phyloP scores from a whole-genome alignment of 2,329 filamentous ascomycete genomes.

The Cucurbitaria berberidis region DNA sequence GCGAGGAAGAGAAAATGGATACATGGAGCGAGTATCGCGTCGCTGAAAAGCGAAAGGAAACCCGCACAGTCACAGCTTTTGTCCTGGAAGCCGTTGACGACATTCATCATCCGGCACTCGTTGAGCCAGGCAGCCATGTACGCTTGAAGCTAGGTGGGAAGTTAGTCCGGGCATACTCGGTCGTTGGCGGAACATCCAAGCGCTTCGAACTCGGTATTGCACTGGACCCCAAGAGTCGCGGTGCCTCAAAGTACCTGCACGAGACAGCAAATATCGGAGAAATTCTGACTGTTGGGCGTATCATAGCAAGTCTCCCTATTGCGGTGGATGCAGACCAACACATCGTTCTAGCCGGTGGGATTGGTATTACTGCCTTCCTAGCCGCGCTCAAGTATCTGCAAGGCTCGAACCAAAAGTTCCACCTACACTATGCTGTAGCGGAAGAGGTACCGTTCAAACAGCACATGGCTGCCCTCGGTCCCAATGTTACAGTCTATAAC shows the following conservation, averaged over 20 bases:
- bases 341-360: slow-evolving; percentile 68
- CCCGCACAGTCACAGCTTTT: slow-evolving; percentile 59
- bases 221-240: slow-evolving; percentile 61
- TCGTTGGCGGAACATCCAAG: slow-evolving; percentile 59
- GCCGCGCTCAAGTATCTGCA: slow-evolving; percentile 52
- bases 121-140: slow-evolving; percentile 61
- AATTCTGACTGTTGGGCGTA: slow-evolving; percentile 57
- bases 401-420: slow-evolving; percentile 48
- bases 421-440: slow-evolving; percentile 65
- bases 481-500: slow-evolving; percentile 60
- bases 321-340: slow-evolving; percentile 61
- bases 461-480: slow-evolving; percentile 53
- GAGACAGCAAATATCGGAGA: slow-evolving; percentile 56
- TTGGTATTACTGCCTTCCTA: slow-evolving; percentile 71
- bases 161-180: slow-evolving; percentile 65
- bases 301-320: slow-evolving; percentile 58
- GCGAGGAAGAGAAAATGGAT: slow-evolving; percentile 36
- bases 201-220: slow-evolving; percentile 66
- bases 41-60: slow-evolving; percentile 59
- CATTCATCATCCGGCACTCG: slow-evolving; percentile 37
- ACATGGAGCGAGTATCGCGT: slow-evolving; percentile 52
- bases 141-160: slow-evolving; percentile 63
- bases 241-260: slow-evolving; percentile 68
- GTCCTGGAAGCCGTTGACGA: slow-evolving; percentile 56
- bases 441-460: slow-evolving; percentile 63